These are phyloP conservation scores for Ilyonectria robusta DNA, from an alignment of 2,329 filamentous ascomycete genomes.

Conservation along the genomic window DNA sequence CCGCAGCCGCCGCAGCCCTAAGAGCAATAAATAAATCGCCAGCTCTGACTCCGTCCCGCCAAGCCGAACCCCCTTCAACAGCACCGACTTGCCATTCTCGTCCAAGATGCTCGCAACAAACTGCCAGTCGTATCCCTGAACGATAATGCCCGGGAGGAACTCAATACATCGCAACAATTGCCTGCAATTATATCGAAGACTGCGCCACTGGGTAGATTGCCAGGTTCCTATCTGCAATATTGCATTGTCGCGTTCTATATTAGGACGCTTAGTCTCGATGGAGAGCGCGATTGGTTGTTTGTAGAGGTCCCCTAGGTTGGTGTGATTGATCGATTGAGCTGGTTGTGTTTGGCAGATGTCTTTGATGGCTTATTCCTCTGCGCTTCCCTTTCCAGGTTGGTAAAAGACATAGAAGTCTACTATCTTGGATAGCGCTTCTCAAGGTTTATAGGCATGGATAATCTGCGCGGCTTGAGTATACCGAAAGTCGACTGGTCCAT, in stretches of 20 bases:
- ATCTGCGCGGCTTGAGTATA: constrained; percentile 22
- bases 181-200: constrained; percentile 22
- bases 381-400: constrained; percentile 15
- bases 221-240: constrained; percentile 38
- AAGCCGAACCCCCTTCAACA: constrained; percentile 16
- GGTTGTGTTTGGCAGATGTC: constrained; percentile 23
- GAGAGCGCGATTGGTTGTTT: constrained; percentile 37
- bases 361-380: constrained; percentile 24
- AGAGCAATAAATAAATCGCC: constrained; percentile 32
- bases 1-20: constrained; percentile 24
- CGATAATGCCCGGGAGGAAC: constrained; percentile 38
- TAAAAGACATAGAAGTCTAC: constrained; percentile 36
- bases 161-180: constrained; percentile 17
- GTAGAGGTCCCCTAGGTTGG: constrained; percentile 29
- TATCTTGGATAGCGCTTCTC: constrained; percentile 36
- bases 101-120: constrained; percentile 35
- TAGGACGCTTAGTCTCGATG: constrained; percentile 39
- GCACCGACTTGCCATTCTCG: constrained; percentile 24
- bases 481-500: constrained; percentile 19
- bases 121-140: constrained; percentile 40
- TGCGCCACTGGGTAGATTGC: constrained; percentile 39
- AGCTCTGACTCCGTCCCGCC: constrained; percentile 32
- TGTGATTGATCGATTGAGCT: constrained; percentile 40
- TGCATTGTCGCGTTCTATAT: constrained; percentile 26
- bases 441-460: constrained; percentile 25